phyloP scores from a whole-genome alignment of 2,329 filamentous ascomycete genomes.

The Aspergillus spinulosporus region DNA sequence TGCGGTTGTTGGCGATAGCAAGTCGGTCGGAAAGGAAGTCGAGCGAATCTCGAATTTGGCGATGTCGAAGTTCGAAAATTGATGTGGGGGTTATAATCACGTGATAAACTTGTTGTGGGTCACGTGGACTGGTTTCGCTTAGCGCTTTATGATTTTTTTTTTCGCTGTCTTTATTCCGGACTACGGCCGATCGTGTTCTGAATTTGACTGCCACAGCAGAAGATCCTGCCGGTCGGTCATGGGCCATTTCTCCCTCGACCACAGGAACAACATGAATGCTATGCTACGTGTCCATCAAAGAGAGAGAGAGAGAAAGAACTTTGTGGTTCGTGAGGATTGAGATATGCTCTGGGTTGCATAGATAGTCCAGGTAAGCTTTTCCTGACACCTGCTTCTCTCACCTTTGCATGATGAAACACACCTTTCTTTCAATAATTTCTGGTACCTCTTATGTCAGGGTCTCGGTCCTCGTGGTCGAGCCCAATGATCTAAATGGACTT shows the following conservation, averaged over 20 bases:
- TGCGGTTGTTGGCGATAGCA: constrained; percentile 31
- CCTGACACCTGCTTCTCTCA: constrained; percentile 17
- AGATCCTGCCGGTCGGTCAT: not conserved
- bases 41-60: constrained; percentile 5
- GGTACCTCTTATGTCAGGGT: constrained; percentile 97
- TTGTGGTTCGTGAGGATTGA: constrained; percentile 10
- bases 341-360: not conserved
- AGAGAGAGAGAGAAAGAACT: not conserved
- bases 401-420: constrained; percentile 69
- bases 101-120: constrained; percentile 29
- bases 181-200: constrained; percentile 5
- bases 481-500: constrained; percentile 85
- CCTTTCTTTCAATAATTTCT: constrained; percentile 66
- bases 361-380: constrained; percentile 30
- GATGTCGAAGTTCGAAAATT: constrained; percentile 9
- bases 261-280: not conserved
- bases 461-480: constrained; percentile 44
- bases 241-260: not conserved
- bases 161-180: constrained; percentile 8
- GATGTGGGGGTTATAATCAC: constrained; percentile 18
- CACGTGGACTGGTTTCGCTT: constrained; percentile 31
- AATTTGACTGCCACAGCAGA: constrained; percentile 4
- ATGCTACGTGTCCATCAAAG: constrained; percentile 1
- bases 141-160: constrained; percentile 18
- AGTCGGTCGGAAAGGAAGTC: constrained; percentile 13